Base-by-base conservation (phyloP, 805 yeast species). In the Pichia gijzeniarum region DNA sequence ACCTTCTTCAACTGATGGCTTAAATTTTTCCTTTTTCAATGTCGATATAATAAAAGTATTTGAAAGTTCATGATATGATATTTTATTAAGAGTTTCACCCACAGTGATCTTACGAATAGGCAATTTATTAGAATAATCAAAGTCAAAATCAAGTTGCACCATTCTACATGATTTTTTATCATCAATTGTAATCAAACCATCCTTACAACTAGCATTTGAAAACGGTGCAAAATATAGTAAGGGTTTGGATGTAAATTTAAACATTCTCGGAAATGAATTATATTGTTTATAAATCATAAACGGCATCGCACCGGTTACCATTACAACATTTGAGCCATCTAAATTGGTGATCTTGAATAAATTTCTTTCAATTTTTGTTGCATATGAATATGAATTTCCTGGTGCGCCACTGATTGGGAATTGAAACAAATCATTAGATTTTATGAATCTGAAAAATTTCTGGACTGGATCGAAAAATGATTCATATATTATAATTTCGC, bases 301-400 rank as follows among this genome's bases (percentile, higher is more conserved):
- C 1, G 96, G 86, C 16, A 76, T 78, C 18, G 74, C 74, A 38
- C 96, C 96, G 2, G 91, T 80, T 2, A 87, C 76, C 53, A 86
- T 73, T 1, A 87, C 73, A 16, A 79, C 71, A 0, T 80, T 72
- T 48, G 72, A 70, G 1, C 81, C 85, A 50, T 76, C 76, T 39
- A 80, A 67, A 48, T 77, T 72, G 4, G 77, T 72, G 49, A 84
- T 64, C 59, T 80, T 72, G 45, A 78, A 75, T 63, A 82, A 66
- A 48, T 78, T 75, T 62, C 93, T 73, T 61, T 85, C 95, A 38
- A 84, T 73, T 5, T 71, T 71, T 1, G 82, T 83, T 36, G 86
- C 86, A 47, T 76, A 71, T 1, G 85, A 72, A 55, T 79, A 82
- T 1, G 90, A 84, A 60, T 84, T 84, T 45, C 79, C 83, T 1